Evolutionary conservation across 495 filamentous ascomycete species (phyloP), one percentile per base, ranked within the genome.

Genomic region (Aspergillus taichungensis): DNA sequence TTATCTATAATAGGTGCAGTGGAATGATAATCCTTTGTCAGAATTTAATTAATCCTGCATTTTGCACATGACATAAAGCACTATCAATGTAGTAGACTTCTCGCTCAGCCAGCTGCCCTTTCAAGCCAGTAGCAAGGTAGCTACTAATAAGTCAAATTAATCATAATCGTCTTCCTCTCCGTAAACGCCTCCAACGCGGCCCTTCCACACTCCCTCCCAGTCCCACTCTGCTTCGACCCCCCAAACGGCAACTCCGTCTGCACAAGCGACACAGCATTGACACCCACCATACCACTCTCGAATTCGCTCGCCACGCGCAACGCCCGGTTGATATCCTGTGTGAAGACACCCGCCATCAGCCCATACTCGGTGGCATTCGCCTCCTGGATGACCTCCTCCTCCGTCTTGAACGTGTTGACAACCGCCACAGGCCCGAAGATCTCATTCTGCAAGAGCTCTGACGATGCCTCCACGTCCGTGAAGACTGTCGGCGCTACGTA

Each of bases 161-260:
- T 83, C 77, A 47, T 84, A 1, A 35, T 40, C 3, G 51, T 50
- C 39, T 54, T 54, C 1, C 38, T 42, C 42, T 54, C 51, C n/a
- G 43, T 47, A 14, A 39, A 44, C 30, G 78, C 53, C 74, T 79
- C 46, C 74, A 82, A 62, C 88, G 92, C 60, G 91, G 81, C 83
- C 85, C 92, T 27, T 90, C 88, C 85, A 89, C 89, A 35, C 86
- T 76, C 73, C 8, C 71, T 52, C 2, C 72, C 72, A 3, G 69
- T 39, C 2, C 75, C 75, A 46, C 64, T 71, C 58, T 76, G 63
- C 60, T 78, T 78, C 27, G 43, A 64, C 2, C 74, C 75, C 5
- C 75, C 73, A 52, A 77, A 78, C 0, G 73, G 69, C 13, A 8
- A 8, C 13, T 43, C 34, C 31, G 55, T 27, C 12, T 53, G 59